Evolutionary conservation across 2,329 filamentous ascomycete genomes (phyloP).

Genomic region (Bisporella sp.): DNA sequence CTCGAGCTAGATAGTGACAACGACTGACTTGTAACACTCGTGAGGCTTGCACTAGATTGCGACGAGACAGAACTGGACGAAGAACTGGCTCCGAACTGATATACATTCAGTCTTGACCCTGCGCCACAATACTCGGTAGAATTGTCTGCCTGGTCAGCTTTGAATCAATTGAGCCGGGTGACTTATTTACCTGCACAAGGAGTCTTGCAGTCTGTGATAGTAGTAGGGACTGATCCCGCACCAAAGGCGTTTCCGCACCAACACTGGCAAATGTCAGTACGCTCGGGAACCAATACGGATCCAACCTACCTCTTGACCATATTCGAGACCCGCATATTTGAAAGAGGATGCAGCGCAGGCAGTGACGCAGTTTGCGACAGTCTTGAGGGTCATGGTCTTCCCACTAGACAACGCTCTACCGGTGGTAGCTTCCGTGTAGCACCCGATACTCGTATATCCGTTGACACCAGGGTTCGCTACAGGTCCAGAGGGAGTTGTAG

Average conservation of each 20-base stretch:
- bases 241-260: constrained; percentile 23
- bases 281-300: too few species aligned
- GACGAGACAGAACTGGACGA: too few species aligned
- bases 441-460: constrained; percentile 26
- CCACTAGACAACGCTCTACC: constrained; percentile 12
- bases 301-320: constrained; percentile 21
- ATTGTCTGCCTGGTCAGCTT: constrained; percentile 14
- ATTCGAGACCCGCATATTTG: constrained; percentile 19
- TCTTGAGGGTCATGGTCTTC: constrained; percentile 11
- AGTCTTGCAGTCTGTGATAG: constrained; percentile 23
- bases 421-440: constrained; percentile 25
- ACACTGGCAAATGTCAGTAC: constrained; percentile 8
- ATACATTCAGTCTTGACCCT: constrained; percentile 20
- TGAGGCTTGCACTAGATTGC: too few species aligned
- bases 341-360: constrained; percentile 14
- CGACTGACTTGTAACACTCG: too few species aligned
- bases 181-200: constrained; percentile 16
- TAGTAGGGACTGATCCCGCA: constrained; percentile 12
- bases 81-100: constrained; percentile 7
- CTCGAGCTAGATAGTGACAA: too few species aligned
- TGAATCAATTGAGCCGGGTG: background rate
- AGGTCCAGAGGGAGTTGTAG: constrained; percentile 6
- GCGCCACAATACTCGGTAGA: constrained; percentile 28
- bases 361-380: constrained; percentile 18
- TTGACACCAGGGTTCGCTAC: constrained; percentile 14